These are phyloP conservation scores for Hevea brasiliensis DNA, from an alignment of 345 rosid species.

Conservation along the genomic window DNA sequence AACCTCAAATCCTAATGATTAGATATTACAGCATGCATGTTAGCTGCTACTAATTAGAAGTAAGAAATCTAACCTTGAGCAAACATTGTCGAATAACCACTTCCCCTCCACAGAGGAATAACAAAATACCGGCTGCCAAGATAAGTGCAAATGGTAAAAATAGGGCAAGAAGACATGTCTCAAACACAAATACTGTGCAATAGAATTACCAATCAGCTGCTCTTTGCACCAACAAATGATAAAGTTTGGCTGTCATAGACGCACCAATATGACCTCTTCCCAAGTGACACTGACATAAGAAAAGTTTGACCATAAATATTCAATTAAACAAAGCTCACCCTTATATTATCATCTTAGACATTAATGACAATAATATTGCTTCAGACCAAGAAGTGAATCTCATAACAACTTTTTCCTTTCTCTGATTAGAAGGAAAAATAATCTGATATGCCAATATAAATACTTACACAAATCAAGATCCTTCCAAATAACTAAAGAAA, in stretches of 20 bases:
- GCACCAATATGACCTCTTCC: slow-evolving; percentile 88
- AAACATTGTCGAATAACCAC: slow-evolving; percentile 88
- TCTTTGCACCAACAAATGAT: slow-evolving; percentile 73
- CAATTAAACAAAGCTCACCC: slow-evolving; percentile 2
- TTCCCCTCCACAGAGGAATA: slow-evolving; percentile 86
- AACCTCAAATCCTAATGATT: slow-evolving; percentile 40
- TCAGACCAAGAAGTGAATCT: background rate
- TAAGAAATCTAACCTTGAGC: slow-evolving; percentile 63
- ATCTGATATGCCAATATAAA: background rate
- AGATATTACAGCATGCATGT: background rate
- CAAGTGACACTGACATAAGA: slow-evolving; percentile 62
- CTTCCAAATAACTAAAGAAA: background rate
- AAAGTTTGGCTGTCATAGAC: slow-evolving; percentile 71
- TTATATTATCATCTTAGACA: background rate
- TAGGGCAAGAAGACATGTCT: background rate
- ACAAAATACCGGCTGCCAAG: slow-evolving; percentile 81
- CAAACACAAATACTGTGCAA: slow-evolving; percentile 16
- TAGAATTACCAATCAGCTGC: slow-evolving; percentile 68
- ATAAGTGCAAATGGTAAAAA: slow-evolving; percentile 4
- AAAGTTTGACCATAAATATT: slow-evolving; percentile 14
- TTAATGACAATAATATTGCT: background rate
- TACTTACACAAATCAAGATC: background rate
- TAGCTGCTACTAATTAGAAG: background rate
- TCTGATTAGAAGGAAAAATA: background rate
- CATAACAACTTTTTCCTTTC: background rate